These are phyloP conservation scores for Macadamia tetraphylla DNA, from an alignment of 164 flowering plant genomes.

Conservation along the genomic window DNA sequence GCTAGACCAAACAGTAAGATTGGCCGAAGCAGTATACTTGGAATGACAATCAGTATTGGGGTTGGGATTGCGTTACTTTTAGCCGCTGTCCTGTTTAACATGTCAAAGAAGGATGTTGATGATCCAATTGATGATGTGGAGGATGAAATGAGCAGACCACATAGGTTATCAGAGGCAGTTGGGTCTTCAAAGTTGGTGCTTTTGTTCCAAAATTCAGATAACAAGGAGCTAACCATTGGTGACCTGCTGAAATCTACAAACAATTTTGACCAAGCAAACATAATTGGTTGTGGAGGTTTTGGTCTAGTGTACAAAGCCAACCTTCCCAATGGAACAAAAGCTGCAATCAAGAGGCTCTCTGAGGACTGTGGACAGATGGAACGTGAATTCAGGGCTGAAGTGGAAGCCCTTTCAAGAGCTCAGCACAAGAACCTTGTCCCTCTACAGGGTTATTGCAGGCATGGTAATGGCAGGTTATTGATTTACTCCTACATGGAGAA, in stretches of 20 bases:
- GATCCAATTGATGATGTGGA: conserved; percentile 32
- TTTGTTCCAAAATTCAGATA: conserved; percentile 46
- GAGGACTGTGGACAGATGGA: conserved; percentile 89
- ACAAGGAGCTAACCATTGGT: conserved; percentile 53
- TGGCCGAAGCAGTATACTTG: conserved; percentile 39
- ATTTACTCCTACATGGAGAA: conserved; percentile 84
- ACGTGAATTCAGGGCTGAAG: conserved; percentile 77
- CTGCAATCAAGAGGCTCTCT: conserved; percentile 74
- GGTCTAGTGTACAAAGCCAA: conserved; percentile 71
- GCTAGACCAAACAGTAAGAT: conserved; percentile 26
- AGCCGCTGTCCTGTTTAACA: conserved; percentile 33
- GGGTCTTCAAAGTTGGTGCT: conserved; percentile 50
- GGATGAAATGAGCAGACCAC: conserved; percentile 39
- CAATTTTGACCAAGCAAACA: conserved; percentile 73
- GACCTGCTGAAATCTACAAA: conserved; percentile 61
- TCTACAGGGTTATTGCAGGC: conserved; percentile 72
- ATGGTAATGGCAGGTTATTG: conserved; percentile 56
- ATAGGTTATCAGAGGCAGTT: conserved; percentile 36
- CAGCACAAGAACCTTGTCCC: conserved; percentile 81
- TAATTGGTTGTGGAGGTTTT: conserved; percentile 86
- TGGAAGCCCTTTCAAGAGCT: conserved; percentile 79
- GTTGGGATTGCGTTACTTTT: conserved; percentile 45
- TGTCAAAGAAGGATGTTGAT: conserved; percentile 35
- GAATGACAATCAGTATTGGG: conserved; percentile 47
- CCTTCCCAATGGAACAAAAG: conserved; percentile 58